phyloP scores from a whole-genome alignment of 805 yeast genomes.

The Sungouiozyma ichnusensis region DNA sequence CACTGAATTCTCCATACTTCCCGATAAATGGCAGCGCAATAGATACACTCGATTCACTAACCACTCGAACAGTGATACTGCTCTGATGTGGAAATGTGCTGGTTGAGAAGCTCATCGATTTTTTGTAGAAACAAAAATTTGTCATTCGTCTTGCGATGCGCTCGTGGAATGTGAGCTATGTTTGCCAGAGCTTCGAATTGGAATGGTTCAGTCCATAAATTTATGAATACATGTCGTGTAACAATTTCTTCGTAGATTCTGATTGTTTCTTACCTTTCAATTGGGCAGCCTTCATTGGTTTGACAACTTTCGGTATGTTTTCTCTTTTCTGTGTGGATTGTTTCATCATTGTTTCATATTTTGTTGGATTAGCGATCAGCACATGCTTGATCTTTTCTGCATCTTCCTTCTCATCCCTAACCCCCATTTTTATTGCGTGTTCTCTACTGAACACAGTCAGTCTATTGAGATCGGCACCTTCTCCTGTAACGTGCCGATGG shows the following conservation, averaged over 20 bases:
- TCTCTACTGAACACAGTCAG: constrained; percentile 43
- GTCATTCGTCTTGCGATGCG: neutral
- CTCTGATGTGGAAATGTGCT: neutral
- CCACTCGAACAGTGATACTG: neutral
- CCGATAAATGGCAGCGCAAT: neutral
- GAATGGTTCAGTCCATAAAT: no score
- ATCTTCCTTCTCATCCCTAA: constrained; percentile 20
- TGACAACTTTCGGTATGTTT: neutral
- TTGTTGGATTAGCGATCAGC: constrained; percentile 29
- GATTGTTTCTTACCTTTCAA: constrained; percentile 17
- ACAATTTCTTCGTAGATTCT: constrained; percentile 8
- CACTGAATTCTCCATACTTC: constrained; percentile 31
- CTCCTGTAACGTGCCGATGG: constrained; percentile 45
- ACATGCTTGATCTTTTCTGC: constrained; percentile 22
- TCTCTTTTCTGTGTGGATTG: constrained; percentile 3
- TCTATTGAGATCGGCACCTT: constrained; percentile 42
- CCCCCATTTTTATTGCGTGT: constrained; percentile 23
- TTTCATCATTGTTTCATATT: constrained; percentile 20
- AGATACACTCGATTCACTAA: neutral
- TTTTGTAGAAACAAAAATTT: neutral
- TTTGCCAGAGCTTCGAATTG: no score
- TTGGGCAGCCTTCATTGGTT: constrained; percentile 10
- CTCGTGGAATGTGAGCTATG: no score
- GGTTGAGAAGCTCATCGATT: neutral
- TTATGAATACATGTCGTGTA: constrained; percentile 19